Evolutionary conservation across 179 eudicot species (phyloP), one percentile per base, ranked within the genome.

Genomic region (Spergularia azorica): DNA sequence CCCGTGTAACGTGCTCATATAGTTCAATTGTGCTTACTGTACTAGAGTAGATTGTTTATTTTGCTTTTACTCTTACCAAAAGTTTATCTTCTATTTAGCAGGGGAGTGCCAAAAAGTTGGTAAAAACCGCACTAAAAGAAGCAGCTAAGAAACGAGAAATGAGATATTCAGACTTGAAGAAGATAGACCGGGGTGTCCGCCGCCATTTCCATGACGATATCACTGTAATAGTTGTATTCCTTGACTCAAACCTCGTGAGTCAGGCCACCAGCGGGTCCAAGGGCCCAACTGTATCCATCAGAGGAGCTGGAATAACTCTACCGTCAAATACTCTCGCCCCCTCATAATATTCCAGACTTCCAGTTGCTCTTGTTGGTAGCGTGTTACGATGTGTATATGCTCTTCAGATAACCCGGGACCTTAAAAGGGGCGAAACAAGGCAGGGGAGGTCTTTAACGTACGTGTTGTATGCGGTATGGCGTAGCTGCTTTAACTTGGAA

Each of bases 151-250:
- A 95, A 79, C 89, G 98, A 82, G 98, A 95, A 70, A 95, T 95
- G 98, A 90, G 98, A 76, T 95, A 95, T 73, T 91, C 97, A 1
- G 98, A 93, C 78, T 83, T 95, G 86, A 95, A 93, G 87, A 95
- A 93, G 80, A 95, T 95, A 2, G 98, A 95, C 70, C 92, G 98
- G n/a, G 98, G 98, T 17, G 95, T 95, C 26, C 90, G 98, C 21
- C 92, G 98, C 70, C 97, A 95, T 85, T 95, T 95, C 88, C 98
- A 95, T 21, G 98, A 95, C n/a, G 98, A 95, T 86, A 95, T 95
- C 82, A 91, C 97, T 0, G 97, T 95, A n/a, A 82, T 91, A 21
- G 96, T 93, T 48, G 83, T 95, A 64, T 95, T 91, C 79, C 91
- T 95, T 0, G 97, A 94, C 86, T 83, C 94, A 38, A 85, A 89